These are phyloP conservation scores for Leavenworthia alabamica DNA, from an alignment of 345 rosid genomes.

Conservation along the genomic window DNA sequence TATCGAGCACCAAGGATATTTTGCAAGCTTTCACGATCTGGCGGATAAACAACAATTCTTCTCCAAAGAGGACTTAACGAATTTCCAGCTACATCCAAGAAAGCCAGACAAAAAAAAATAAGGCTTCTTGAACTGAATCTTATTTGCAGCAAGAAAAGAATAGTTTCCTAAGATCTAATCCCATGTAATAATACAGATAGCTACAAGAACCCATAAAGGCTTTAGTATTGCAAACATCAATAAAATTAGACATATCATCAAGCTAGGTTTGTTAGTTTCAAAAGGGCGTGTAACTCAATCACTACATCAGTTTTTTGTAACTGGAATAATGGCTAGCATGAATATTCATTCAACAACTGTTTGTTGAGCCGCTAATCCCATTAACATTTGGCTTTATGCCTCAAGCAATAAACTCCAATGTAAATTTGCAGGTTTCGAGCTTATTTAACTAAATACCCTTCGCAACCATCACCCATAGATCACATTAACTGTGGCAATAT, in stretches of 20 bases:
- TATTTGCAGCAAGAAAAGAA: conserved; percentile 2
- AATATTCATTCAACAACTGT: not conserved
- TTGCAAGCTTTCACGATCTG: conserved; percentile 54
- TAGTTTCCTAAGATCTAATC: not conserved
- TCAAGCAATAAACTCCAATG: conserved; percentile 6
- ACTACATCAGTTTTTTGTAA: not conserved
- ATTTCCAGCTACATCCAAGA: conserved; percentile 49
- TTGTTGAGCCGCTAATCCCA: not conserved
- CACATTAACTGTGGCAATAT: not conserved
- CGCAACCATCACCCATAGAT: conserved; percentile 6
- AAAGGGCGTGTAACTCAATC: not conserved
- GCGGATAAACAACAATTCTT: conserved; percentile 67
- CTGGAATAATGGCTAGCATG: conserved; percentile 6
- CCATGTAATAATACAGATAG: not conserved
- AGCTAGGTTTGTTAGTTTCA: not conserved
- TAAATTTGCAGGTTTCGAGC: conserved; percentile 6
- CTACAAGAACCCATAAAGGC: not conserved
- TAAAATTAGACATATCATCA: not conserved
- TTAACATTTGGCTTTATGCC: conserved; percentile 4
- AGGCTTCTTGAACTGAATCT: not conserved
- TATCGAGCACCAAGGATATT: conserved; percentile 53
- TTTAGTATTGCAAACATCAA: not conserved
- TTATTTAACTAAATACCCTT: conserved; percentile 1
- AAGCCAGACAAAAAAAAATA: not conserved
- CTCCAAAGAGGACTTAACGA: conserved; percentile 69